phyloP scores from a whole-genome alignment of 2,329 filamentous ascomycete species.

The Aspergillus ustus region DNA sequence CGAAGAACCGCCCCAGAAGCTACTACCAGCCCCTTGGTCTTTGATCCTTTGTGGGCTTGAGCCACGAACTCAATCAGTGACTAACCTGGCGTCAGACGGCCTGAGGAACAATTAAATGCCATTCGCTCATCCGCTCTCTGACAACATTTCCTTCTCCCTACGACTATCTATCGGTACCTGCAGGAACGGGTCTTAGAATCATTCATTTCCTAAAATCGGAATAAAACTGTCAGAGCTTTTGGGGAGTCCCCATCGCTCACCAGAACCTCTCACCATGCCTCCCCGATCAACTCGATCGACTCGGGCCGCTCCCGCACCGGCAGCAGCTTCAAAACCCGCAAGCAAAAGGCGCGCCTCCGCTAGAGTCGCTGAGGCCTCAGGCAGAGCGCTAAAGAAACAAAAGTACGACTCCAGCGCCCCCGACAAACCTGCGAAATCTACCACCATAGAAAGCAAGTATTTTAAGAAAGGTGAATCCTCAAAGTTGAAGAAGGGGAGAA shows the following conservation, averaged over 20 bases:
- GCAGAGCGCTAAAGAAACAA: conserved; percentile 37
- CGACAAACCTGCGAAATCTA: conserved; percentile 36
- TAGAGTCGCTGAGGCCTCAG: conserved; percentile 33
- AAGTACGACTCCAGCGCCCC: conserved; percentile 30
- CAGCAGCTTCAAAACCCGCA: conserved; percentile 35
- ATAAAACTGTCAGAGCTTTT: background rate
- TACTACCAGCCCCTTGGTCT: conserved; percentile 35
- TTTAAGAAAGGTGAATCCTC: conserved; percentile 50
- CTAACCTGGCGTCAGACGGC: conserved; percentile 20
- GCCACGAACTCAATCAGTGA: conserved; percentile 27
- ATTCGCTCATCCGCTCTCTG: conserved; percentile 3
- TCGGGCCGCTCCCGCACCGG: conserved; percentile 39
- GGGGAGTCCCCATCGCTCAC: background rate
- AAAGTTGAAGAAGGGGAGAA: conserved; percentile 36
- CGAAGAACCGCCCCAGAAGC: conserved; percentile 32
- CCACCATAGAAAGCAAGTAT: conserved; percentile 57
- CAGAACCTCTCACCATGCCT: conserved; percentile 33
- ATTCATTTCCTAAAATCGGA: background rate
- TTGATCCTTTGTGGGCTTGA: conserved; percentile 24
- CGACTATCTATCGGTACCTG: conserved; percentile 19
- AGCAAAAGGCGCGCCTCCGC: conserved; percentile 42
- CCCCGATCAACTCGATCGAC: conserved; percentile 44
- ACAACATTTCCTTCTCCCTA: background rate
- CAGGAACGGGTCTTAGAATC: background rate
- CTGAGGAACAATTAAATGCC: conserved; percentile 18